These are phyloP conservation scores for Termitomyces sp. DNA, from an alignment of 768 basidiomycete species.

Conservation along the genomic window DNA sequence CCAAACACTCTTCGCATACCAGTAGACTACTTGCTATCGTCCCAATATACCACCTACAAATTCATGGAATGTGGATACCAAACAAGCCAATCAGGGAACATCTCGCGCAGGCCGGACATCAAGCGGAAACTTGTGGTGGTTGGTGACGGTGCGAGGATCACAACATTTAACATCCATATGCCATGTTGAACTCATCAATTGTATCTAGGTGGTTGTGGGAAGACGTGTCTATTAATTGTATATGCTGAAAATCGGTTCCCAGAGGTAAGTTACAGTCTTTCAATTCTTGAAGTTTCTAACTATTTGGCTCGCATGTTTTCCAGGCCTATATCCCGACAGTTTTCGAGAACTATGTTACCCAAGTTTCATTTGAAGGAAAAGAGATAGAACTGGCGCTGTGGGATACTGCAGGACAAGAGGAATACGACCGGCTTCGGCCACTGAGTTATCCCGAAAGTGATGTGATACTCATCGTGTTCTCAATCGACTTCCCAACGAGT, in stretches of 20 bases:
- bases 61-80: conserved; percentile 27
- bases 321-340: conserved; percentile 93
- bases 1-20: conserved; percentile 3
- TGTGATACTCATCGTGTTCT: conserved; percentile 93
- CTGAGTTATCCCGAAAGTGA: conserved; percentile 87
- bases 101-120: conserved; percentile 62
- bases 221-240: conserved; percentile 94
- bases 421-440: conserved; percentile 87
- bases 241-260: conserved; percentile 97
- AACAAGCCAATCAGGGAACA: conserved; percentile 21
- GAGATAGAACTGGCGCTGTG: conserved; percentile 94
- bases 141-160: conserved; percentile 64
- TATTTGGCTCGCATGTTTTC: conserved; percentile 17
- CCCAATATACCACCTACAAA: conserved; percentile 10
- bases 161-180: conserved; percentile 1
- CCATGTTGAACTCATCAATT: conserved; percentile 13
- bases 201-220: conserved; percentile 73
- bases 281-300: conserved; percentile 11
- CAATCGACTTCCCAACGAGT: conserved; percentile 88
- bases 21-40: not conserved
- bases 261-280: conserved; percentile 53
- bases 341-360: conserved; percentile 91
- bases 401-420: conserved; percentile 98
- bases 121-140: conserved; percentile 90
- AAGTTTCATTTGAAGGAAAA: conserved; percentile 83